Conservation (phyloP, 345 rosid species). For the Fremontodendron californicum region DNA sequence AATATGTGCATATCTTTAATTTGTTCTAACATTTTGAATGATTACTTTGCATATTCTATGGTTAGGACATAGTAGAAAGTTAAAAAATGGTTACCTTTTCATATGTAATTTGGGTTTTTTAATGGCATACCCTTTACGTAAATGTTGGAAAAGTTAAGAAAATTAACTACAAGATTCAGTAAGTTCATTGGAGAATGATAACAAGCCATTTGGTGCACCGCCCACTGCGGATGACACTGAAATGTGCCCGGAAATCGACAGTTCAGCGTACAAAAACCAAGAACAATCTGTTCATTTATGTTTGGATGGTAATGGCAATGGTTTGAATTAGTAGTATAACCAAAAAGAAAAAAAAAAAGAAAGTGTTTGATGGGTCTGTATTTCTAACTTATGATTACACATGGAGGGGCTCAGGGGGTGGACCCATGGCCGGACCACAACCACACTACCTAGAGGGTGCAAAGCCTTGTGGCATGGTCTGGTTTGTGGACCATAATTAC, state of each 20-base stretch:
- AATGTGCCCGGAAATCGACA: conserved; percentile 15
- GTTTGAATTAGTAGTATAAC: neutral
- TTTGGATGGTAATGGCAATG: conserved; percentile 9
- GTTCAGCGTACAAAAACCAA: neutral
- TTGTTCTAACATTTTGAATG: neutral
- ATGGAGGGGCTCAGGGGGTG: conserved; percentile 6
- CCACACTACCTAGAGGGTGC: neutral
- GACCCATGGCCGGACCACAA: conserved; percentile 11
- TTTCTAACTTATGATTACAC: neutral
- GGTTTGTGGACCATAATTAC: conserved; percentile 17
- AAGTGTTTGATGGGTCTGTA: neutral
- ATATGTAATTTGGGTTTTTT: neutral
- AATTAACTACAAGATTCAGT: neutral
- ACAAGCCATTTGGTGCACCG: conserved; percentile 17
- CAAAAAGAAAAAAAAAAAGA: neutral
- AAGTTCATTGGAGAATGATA: neutral
- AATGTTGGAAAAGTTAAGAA: neutral
- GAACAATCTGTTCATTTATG: neutral
- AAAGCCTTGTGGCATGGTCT: neutral
- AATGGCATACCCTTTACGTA: neutral
- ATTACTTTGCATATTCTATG: neutral
- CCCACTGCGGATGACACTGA: neutral
- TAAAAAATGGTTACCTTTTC: neutral
- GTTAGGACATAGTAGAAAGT: neutral
- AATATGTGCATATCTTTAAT: neutral